Percentiles rank a stretch among this genome's conserved stretches.
phyloP scores from a whole-genome alignment of 2,329 filamentous ascomycete genomes.

The Aspergillus nomiae region DNA sequence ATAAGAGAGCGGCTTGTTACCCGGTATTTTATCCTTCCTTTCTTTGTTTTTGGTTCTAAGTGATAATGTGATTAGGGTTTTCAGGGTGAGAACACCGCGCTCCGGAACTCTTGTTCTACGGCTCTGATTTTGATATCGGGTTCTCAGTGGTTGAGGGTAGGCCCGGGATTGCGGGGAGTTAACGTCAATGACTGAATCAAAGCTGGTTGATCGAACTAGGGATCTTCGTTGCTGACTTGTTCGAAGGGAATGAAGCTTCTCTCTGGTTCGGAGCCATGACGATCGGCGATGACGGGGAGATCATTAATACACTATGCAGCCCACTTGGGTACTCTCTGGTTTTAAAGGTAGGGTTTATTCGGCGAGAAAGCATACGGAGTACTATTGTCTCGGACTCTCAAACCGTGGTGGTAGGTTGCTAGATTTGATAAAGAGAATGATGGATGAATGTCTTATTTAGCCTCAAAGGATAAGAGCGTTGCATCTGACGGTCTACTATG shows the following conservation, averaged over 20 bases:
- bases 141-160: neutral
- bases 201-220: neutral
- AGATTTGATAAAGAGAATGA: neutral
- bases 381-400: neutral
- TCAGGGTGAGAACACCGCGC: neutral
- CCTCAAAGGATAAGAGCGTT: neutral
- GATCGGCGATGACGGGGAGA: conserved; percentile 9
- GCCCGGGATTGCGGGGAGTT: neutral
- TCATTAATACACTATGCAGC: neutral
- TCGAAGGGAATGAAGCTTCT: conserved; percentile 4
- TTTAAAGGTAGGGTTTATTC: neutral
- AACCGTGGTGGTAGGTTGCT: neutral
- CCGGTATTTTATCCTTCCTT: neutral
- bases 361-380: neutral
- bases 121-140: neutral
- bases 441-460: no score
- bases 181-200: neutral
- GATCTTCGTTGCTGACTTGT: conserved; percentile 4
- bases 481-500: neutral
- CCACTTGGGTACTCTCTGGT: neutral
- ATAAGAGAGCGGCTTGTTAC: neutral
- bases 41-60: neutral
- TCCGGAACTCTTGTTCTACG: neutral
- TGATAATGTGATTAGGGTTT: neutral
- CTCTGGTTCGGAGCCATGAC: conserved; percentile 12